Evolutionary conservation across 1,284 basidiomycete species (phyloP).

Genomic region (Malassezia obtusa): DNA sequence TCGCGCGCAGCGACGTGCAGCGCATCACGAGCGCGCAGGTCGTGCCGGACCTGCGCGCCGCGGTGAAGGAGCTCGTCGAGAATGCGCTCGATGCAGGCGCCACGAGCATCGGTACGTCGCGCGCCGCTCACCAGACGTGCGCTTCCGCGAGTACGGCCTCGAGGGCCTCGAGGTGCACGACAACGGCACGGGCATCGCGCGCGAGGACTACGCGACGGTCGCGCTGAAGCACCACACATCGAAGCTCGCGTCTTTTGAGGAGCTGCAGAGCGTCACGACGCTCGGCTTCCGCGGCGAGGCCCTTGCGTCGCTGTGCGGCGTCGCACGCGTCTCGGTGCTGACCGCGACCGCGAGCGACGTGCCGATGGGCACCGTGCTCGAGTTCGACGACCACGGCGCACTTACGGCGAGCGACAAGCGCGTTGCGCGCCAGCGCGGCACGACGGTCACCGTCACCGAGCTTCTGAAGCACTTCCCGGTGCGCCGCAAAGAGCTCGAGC

Average conservation of each 20-base stretch:
- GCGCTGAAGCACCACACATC: constrained; percentile 89
- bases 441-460: constrained; percentile 65
- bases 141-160: constrained; percentile 79
- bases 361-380: constrained; percentile 41
- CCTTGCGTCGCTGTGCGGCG: constrained; percentile 77
- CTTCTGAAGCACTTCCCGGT: constrained; percentile 80
- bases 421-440: constrained; percentile 73
- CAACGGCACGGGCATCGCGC: constrained; percentile 76
- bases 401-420: constrained; percentile 27
- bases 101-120: constrained; percentile 63
- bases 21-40: constrained; percentile 81
- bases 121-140: constrained; percentile 60
- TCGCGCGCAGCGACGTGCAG: constrained; percentile 32
- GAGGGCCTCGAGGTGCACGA: constrained; percentile 81
- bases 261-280: constrained; percentile 65
- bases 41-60: constrained; percentile 78
- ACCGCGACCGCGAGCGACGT: constrained; percentile 36
- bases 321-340: constrained; percentile 55
- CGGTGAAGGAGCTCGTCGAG: constrained; percentile 92
- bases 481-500: constrained; percentile 78
- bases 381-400: constrained; percentile 25
- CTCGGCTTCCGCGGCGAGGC: constrained; percentile 98
- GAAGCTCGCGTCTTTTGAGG: constrained; percentile 68
- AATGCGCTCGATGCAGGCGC: constrained; percentile 90
- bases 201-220: constrained; percentile 65